Conservation (phyloP, 306 rosid species). For the Notholithocarpus densiflorus region DNA sequence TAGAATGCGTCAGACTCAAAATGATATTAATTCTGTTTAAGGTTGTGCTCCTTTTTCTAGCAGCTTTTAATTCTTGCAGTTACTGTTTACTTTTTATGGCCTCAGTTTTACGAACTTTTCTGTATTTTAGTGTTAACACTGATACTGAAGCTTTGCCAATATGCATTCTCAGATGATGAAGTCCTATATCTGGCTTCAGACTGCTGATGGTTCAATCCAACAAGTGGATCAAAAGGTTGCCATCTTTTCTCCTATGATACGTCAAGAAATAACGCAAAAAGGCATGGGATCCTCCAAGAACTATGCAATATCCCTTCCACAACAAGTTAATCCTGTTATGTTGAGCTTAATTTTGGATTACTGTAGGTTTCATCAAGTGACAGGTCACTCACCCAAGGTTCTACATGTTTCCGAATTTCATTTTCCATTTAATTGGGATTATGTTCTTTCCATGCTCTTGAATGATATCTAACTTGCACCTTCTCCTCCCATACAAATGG, state of each 20-base stretch:
- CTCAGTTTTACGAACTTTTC: not conserved
- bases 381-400: constrained; percentile 96
- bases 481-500: not conserved
- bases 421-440: constrained; percentile 11
- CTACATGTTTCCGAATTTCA: constrained; percentile 16
- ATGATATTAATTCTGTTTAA: not conserved
- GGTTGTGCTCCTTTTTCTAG: not conserved
- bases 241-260: constrained; percentile 84
- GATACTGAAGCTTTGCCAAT: constrained; percentile 25
- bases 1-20: not conserved
- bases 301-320: constrained; percentile 82
- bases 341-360: constrained; percentile 87
- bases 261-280: constrained; percentile 72
- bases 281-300: constrained; percentile 84
- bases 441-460: not conserved
- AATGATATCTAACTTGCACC: not conserved
- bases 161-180: constrained; percentile 59
- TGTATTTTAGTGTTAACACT: not conserved
- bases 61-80: not conserved
- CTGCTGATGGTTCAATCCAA: constrained; percentile 88
- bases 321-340: constrained; percentile 69
- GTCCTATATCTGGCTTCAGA: constrained; percentile 88
- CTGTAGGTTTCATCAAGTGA: constrained; percentile 87
- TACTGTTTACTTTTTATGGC: not conserved
- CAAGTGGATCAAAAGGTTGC: constrained; percentile 96